These are phyloP conservation scores for Lanmaoa pseudosensibilis DNA, from an alignment of 768 basidiomycete species.

Conservation along the genomic window DNA sequence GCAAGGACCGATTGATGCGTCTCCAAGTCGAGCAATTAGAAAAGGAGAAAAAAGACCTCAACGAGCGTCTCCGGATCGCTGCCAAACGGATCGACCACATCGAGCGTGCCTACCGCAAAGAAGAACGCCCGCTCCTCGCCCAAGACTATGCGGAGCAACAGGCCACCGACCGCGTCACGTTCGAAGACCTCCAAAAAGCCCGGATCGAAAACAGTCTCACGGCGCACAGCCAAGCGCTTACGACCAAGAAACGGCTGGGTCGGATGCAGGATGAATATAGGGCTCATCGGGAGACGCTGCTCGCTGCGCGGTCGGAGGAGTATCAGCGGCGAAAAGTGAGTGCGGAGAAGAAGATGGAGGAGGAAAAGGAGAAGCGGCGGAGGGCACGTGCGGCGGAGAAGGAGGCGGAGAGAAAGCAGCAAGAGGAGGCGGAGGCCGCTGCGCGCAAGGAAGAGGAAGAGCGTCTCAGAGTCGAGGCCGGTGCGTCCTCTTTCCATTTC, in stretches of 20 bases:
- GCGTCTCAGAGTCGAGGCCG: constrained; percentile 47
- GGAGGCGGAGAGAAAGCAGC: constrained; percentile 42
- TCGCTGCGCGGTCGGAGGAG: constrained; percentile 61
- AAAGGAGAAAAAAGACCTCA: constrained; percentile 90
- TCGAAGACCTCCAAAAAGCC: constrained; percentile 57
- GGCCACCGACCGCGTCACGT: constrained; percentile 66
- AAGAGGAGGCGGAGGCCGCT: constrained; percentile 27
- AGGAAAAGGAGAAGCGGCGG: constrained; percentile 78
- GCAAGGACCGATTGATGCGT: constrained; percentile 82
- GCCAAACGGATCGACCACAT: constrained; percentile 91
- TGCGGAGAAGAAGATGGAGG: constrained; percentile 70
- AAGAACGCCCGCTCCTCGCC: constrained; percentile 81
- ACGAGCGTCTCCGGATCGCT: constrained; percentile 77
- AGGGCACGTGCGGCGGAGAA: constrained; percentile 59
- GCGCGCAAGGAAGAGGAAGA: constrained; percentile 39
- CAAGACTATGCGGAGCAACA: constrained; percentile 90
- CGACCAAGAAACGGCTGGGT: constrained; percentile 70
- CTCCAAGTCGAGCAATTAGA: constrained; percentile 94
- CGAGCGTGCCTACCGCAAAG: constrained; percentile 93
- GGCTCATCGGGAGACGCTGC: constrained; percentile 49
- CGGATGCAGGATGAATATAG: constrained; percentile 75
- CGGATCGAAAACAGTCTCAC: constrained; percentile 55
- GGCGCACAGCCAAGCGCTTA: constrained; percentile 65
- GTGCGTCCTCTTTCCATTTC: constrained; percentile 36
- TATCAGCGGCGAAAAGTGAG: constrained; percentile 52